phyloP scores from a whole-genome alignment of 345 rosid genomes.

The Lagerstroemia speciosa region DNA sequence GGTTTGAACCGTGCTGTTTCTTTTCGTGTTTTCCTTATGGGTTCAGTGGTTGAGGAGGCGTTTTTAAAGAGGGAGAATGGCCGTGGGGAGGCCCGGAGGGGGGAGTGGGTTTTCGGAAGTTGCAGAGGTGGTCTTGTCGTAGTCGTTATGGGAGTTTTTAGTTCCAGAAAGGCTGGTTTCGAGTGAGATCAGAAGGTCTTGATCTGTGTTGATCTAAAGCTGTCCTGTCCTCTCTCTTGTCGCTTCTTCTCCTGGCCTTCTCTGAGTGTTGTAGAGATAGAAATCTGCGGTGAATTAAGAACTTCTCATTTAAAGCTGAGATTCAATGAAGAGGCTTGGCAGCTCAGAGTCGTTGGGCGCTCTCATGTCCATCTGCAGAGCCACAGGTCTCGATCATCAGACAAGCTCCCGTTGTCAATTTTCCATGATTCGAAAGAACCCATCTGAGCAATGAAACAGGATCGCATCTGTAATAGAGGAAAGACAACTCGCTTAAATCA shows the following conservation, averaged over 20 bases:
- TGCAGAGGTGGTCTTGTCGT: background rate
- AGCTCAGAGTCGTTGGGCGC: conserved; percentile 87
- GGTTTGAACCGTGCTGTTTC: background rate
- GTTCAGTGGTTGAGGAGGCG: conserved; percentile 2
- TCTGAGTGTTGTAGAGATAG: background rate
- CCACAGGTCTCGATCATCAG: conserved; percentile 36
- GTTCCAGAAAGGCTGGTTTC: no score
- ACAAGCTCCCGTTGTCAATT: background rate
- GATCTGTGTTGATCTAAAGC: no score
- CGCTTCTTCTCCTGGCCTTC: background rate
- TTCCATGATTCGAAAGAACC: conserved; percentile 4
- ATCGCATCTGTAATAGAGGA: no score
- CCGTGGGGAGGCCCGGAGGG: background rate
- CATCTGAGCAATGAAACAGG: no score
- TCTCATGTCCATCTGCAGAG: no score
- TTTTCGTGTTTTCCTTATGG: background rate
- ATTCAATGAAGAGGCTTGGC: conserved; percentile 67
- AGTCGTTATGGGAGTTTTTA: no score
- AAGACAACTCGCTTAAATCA: conserved; percentile 2
- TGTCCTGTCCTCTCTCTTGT: background rate
- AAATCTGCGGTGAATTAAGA: background rate
- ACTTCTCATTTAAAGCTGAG: background rate
- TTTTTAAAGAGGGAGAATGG: background rate
- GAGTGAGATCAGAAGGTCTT: no score
- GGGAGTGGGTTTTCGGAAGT: background rate